These are phyloP conservation scores for Apophysomyces sp. DNA, from an alignment of 371 early-diverging fungal genomes.

Conservation along the genomic window DNA sequence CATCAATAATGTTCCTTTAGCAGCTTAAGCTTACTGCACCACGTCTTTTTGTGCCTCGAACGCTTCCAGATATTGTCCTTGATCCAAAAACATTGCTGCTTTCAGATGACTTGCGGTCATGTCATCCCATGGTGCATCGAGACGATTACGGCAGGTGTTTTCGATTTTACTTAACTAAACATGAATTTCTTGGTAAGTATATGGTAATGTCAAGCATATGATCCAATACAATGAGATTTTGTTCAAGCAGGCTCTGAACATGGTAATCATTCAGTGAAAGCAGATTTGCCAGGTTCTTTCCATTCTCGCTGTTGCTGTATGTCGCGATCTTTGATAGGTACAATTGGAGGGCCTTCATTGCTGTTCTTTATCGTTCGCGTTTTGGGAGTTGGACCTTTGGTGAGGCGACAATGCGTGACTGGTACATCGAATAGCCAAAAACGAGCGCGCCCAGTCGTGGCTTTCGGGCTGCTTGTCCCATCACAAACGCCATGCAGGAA, in stretches of 20 bases:
- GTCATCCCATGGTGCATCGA: conserved; percentile 53
- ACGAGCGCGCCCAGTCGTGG: background rate
- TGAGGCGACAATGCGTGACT: conserved; percentile 1
- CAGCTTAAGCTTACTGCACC: conserved; percentile 41
- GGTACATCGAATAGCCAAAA: background rate
- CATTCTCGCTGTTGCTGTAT: conserved; percentile 21
- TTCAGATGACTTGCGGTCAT: conserved; percentile 44
- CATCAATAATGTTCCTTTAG: background rate
- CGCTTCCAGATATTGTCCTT: conserved; percentile 44
- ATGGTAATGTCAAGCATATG: background rate
- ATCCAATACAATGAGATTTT: conserved; percentile 11
- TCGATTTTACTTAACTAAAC: conserved; percentile 28
- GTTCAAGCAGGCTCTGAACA: conserved; percentile 14
- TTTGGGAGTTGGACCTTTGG: background rate
- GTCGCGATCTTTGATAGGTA: conserved; percentile 19
- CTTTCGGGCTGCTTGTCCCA: background rate
- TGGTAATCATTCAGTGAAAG: conserved; percentile 23
- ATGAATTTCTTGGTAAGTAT: background rate
- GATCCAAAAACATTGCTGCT: conserved; percentile 31
- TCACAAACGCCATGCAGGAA: background rate
- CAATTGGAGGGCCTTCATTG: conserved; percentile 9
- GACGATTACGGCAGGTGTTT: conserved; percentile 18
- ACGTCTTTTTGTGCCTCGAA: conserved; percentile 53
- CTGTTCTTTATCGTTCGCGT: background rate
- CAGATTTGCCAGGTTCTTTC: conserved; percentile 22